Evolutionary conservation across 345 rosid species (phyloP), one percentile per base, ranked within the genome.

Genomic region (Pelargonium nanum): DNA sequence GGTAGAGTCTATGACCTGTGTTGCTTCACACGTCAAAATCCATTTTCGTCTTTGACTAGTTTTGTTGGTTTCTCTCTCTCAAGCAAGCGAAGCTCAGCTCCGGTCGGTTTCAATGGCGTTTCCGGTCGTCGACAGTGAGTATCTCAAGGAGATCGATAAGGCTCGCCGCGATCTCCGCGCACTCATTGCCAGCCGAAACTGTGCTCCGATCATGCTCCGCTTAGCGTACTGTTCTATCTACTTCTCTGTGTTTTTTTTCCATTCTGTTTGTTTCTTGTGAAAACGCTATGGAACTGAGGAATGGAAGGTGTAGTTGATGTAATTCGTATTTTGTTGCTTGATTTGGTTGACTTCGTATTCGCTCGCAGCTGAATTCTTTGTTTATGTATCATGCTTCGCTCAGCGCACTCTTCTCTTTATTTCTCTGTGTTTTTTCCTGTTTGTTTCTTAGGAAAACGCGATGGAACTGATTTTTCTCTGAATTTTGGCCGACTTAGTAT

Each of bases 171-270:
- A 89, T 61, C 94, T 89, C 68, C 97, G 97, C 22, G 85, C 95
- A 24, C 80, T 92, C 68, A 89, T 89, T 78, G 81, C 97, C 21
- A 65, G 8, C 76, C 87, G 81, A 78, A 83, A 83, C 77, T 89
- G 96, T 63, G 96, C 96, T 76, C 98, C 98, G 7, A 87, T 89
- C 75, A 89, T 89, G 97, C 93, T 92, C 53, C 89, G 98, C 66
- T 77, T 89, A 64, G 98, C 98, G 95, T 92, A 79, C 70, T 62
- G 52, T 40, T 57, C 53, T 7, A 24, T 62, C 62, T 56, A 56
- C 6, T 44, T 12, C 55, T 28, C 44, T 61, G 2, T 24, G 6
- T 19, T 13, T 56, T n/a, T 55, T 5, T 17, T 30, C 15, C 2
- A 9, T 40, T 40, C 48, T 40, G 48, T 40, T 40, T 57, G 24